Conservation (phyloP, 345 rosid species). For the Odontarrhena argentea region DNA sequence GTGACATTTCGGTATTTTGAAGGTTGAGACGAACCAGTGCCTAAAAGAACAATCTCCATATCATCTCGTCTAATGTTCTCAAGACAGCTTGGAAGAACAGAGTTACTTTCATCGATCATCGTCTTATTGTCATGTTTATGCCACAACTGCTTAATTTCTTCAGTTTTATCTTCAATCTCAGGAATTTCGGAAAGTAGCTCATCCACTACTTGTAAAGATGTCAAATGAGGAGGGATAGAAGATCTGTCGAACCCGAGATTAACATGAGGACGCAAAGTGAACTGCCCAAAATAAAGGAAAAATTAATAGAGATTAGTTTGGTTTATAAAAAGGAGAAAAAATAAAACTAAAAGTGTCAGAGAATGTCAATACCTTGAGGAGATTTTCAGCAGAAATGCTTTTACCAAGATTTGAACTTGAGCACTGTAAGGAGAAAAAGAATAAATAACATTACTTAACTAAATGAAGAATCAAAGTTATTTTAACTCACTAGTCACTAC, state of each 20-base stretch:
- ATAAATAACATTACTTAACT: not conserved
- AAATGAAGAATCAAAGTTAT: not conserved
- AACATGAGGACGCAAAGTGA: constrained; percentile 86
- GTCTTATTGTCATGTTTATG: constrained; percentile 39
- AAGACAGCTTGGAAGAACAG: constrained; percentile 65
- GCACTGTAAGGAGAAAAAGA: constrained; percentile 47
- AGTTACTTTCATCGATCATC: constrained; percentile 52
- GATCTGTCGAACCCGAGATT: constrained; percentile 80
- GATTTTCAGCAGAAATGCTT: constrained; percentile 79
- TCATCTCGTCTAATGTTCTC: constrained; percentile 76
- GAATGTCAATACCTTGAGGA: constrained; percentile 67
- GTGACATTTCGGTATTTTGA: constrained; percentile 92
- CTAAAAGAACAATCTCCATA: constrained; percentile 86
- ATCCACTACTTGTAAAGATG: constrained; percentile 54
- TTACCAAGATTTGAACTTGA: constrained; percentile 40
- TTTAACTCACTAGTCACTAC: not conserved
- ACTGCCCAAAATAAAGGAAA: constrained; percentile 47
- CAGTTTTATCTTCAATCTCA: constrained; percentile 64
- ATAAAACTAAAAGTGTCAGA: constrained; percentile 4
- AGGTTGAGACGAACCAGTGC: constrained; percentile 99
- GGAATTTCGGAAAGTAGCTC: constrained; percentile 75
- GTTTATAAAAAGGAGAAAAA: not conserved
- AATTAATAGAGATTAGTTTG: not conserved
- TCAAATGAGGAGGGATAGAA: constrained; percentile 50
- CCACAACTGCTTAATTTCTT: constrained; percentile 60